Evolutionary conservation across 495 filamentous ascomycete genomes (phyloP), one percentile per base, ranked within the genome.

Genomic region (Alectoria sarmentosa): DNA sequence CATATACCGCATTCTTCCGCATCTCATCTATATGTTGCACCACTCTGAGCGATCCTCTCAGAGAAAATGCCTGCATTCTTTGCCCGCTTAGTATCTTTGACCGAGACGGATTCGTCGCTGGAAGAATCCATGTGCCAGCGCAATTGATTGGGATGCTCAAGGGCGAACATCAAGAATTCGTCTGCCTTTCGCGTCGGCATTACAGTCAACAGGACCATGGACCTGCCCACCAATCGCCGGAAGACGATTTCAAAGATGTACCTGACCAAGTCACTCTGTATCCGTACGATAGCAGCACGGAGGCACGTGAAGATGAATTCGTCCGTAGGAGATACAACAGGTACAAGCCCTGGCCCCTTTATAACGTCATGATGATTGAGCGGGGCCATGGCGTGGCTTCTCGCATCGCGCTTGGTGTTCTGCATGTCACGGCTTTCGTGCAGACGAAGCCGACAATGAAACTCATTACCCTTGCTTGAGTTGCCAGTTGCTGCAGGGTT

Each of bases 401-500:
- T 28, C 36, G 59, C 21, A 14, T 61, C 32, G 44, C 28, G 41
- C 11, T 61, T 48, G 59, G 59, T 48, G 23, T 17, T 14, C 8
- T 57, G 26, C 54, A 57, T 37, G 54, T 57, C 21, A 57, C 54
- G 11, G 54, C 54, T 37, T 57, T 57, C 21, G 28, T 57, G 34
- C 54, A 57, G 54, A 17, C 54, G 11, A 57, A 57, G 54, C 54
- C 54, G 54, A 21, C 65, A 28, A 63, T 65, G 57, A 77, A 62
- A 39, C 70, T 77, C 13, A 63, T 60, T 30, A 79, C 75, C 34
- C 76, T 80, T 58, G 69, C 41, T 42, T 42, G 41, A 42, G 41
- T 13, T 42, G 7, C 15, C 41, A 19, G 41, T 42, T 19, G 41
- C 15, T 42, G 41, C 41, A 42, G 9, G 41, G 41, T 42, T 17